These are phyloP conservation scores for Emergomyces africanus DNA, from an alignment of 2,329 filamentous ascomycete genomes.

Conservation along the genomic window DNA sequence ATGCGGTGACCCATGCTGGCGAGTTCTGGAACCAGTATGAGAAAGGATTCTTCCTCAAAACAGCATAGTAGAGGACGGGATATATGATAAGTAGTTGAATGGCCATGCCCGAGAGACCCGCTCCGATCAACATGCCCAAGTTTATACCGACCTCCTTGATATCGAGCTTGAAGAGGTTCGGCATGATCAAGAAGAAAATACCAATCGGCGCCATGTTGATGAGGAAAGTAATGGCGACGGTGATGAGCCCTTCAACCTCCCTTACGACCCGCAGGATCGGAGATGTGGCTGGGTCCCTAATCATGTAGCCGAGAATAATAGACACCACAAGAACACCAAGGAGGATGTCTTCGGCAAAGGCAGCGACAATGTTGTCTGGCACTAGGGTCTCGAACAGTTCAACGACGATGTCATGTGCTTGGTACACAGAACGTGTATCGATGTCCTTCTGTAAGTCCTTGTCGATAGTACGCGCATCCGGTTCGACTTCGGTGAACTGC, in stretches of 20 bases:
- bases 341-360: conserved; percentile 36
- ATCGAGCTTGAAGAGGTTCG: conserved; percentile 39
- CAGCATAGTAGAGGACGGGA: conserved; percentile 30
- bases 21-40: conserved; percentile 36
- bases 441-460: conserved; percentile 16
- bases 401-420: conserved; percentile 34
- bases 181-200: conserved; percentile 42
- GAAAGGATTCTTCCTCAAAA: conserved; percentile 37
- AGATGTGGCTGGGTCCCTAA: conserved; percentile 26
- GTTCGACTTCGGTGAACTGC: conserved; percentile 25
- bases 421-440: conserved; percentile 22
- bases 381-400: conserved; percentile 40
- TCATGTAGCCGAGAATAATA: conserved; percentile 36
- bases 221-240: conserved; percentile 35
- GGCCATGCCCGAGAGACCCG: conserved; percentile 34
- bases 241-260: conserved; percentile 39
- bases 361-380: conserved; percentile 36
- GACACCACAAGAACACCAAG: conserved; percentile 37
- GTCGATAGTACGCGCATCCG: not conserved
- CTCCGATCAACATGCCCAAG: conserved; percentile 39
- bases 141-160: conserved; percentile 38
- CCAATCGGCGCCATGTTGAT: conserved; percentile 40
- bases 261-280: conserved; percentile 32
- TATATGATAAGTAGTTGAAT: conserved; percentile 37
- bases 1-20: conserved; percentile 42